Evolutionary conservation across 2,329 filamentous ascomycete species (phyloP).

Genomic region (Hymenoscyphus repandus): DNA sequence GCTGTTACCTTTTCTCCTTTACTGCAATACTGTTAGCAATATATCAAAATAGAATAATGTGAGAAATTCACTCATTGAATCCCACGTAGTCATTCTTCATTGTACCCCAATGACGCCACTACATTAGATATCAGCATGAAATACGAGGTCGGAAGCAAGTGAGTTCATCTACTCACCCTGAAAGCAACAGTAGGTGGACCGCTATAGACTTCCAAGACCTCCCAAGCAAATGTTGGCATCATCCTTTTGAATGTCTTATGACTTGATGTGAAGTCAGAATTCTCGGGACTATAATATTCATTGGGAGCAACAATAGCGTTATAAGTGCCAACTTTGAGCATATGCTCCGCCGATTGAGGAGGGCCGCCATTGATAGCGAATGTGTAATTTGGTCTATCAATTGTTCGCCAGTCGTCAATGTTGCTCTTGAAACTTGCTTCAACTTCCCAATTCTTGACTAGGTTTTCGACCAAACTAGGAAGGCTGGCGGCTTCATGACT

Average conservation of each 20-base stretch:
- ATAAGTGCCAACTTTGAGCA: conserved; percentile 64
- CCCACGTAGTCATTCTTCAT: conserved; percentile 65
- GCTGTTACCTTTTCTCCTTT: conserved; percentile 57
- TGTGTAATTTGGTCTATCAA: conserved; percentile 53
- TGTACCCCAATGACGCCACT: conserved; percentile 63
- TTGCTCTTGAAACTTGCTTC: conserved; percentile 63
- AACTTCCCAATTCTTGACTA: conserved; percentile 70
- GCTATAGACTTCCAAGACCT: conserved; percentile 63
- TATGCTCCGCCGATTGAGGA: conserved; percentile 53
- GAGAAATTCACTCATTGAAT: conserved; percentile 50
- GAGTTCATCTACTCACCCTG: conserved; percentile 22
- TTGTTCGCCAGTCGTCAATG: conserved; percentile 59
- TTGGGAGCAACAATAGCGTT: conserved; percentile 61
- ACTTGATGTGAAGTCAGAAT: conserved; percentile 56
- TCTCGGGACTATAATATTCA: conserved; percentile 57
- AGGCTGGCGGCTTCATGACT: conserved; percentile 52
- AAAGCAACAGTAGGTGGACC: conserved; percentile 59
- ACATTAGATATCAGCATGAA: background rate
- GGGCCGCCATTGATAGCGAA: conserved; percentile 47
- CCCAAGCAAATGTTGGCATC: conserved; percentile 70
- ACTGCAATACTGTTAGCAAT: conserved; percentile 33
- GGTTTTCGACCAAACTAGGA: conserved; percentile 58
- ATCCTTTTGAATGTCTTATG: conserved; percentile 69
- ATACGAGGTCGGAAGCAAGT: no score
- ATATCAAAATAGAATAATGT: background rate